These are phyloP conservation scores for Domatiomyces globalis DNA, from an alignment of 2,329 filamentous ascomycete species.

Conservation along the genomic window DNA sequence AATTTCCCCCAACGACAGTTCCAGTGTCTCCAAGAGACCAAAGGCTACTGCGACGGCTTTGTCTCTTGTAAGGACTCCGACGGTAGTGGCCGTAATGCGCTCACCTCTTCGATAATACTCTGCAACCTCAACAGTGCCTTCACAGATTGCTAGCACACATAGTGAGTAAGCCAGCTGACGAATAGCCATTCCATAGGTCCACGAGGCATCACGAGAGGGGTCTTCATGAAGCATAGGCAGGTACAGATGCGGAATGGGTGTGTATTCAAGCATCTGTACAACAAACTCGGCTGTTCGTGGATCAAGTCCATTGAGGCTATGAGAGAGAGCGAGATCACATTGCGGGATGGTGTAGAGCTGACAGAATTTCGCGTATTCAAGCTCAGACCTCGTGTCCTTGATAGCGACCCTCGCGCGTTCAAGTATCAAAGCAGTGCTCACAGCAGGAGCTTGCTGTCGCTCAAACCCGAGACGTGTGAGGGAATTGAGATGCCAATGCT, in stretches of 20 bases:
- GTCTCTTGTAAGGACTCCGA: neutral
- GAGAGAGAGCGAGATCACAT: neutral
- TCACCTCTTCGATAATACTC: constrained; percentile 15
- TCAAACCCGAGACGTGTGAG: constrained; percentile 29
- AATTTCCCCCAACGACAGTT: neutral
- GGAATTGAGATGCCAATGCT: constrained; percentile 22
- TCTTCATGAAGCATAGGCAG: constrained; percentile 50
- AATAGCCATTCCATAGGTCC: constrained; percentile 39
- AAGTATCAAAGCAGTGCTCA: neutral
- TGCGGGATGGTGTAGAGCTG: neutral
- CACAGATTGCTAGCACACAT: constrained; percentile 19
- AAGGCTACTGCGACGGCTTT: neutral
- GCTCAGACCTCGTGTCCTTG: neutral
- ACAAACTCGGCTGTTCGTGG: constrained; percentile 39
- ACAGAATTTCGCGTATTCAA: neutral
- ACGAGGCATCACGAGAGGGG: constrained; percentile 41
- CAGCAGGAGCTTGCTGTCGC: constrained; percentile 21
- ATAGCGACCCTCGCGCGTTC: neutral
- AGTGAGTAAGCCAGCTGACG: constrained; percentile 44
- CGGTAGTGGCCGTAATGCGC: constrained; percentile 20
- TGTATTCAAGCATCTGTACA: constrained; percentile 27
- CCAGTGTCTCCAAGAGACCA: neutral
- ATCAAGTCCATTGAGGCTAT: constrained; percentile 26
- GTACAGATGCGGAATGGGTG: constrained; percentile 38
- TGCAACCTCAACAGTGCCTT: constrained; percentile 11